Evolutionary conservation across 139 green algal species (phyloP), one percentile per base, ranked within the genome.

Genomic region (Tetraselmis chui): DNA sequence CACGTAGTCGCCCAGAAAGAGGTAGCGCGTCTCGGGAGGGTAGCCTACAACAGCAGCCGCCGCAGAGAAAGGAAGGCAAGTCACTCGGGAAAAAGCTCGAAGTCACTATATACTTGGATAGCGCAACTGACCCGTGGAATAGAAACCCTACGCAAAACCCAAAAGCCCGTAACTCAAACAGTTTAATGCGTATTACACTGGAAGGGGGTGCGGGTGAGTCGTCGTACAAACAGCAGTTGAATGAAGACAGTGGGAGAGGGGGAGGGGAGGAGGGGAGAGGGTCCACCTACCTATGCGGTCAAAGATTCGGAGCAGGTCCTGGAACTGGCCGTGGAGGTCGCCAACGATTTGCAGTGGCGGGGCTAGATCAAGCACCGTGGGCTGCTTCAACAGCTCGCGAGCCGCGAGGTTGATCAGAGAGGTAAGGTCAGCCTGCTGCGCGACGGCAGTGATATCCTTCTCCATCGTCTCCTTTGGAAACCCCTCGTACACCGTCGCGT

Each of bases 1-100:
- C 30, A 83, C 79, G 31, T 83, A 83, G 28, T 83, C 79, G 28
- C 79, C 79, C 30, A 83, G 29, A 22, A 79, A 79, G 76, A 79
- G 76, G 76, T 79, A 79, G 29, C 29, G 76, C 29, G 5, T 79
- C 18, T 31, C 11, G 11, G 29, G 76, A 5, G 29, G 76, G 29
- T 45, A 79, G 29, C 29, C 76, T 31, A 18, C n/a, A n/a, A n/a
- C n/a, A n/a, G n/a, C n/a, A n/a, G n/a, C n/a, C n/a, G n/a, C n/a
- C n/a, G n/a, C n/a, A n/a, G n/a, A n/a, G n/a, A n/a, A n/a, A n/a
- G n/a, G n/a, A n/a, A n/a, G n/a, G n/a, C n/a, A n/a, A n/a, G n/a
- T n/a, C n/a, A n/a, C n/a, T n/a, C n/a, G n/a, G n/a, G n/a, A n/a
- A n/a, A n/a, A n/a, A n/a, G n/a, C n/a, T n/a, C n/a, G n/a, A n/a